Evolutionary conservation across 169 alveolate species (phyloP).

Genomic region (Eimeria necatrix): DNA sequence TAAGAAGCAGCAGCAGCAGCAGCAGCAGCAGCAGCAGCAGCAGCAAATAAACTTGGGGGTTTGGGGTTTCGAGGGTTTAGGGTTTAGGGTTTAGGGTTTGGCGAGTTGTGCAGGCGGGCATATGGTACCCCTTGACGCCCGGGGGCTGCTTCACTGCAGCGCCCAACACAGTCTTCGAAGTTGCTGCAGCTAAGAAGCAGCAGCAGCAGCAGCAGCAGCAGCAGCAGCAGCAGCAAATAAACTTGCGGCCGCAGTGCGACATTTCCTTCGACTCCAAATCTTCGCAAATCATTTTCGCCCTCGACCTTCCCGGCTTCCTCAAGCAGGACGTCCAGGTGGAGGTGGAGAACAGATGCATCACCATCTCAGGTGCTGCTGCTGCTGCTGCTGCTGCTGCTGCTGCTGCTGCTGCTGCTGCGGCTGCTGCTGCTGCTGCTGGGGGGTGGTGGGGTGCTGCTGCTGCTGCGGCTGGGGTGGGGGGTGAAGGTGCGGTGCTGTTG

Average conservation of each 20-base stretch:
- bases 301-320: slow-evolving; percentile 77
- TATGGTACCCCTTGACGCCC: slow-evolving; percentile 73
- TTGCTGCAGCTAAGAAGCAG: slow-evolving; percentile 64
- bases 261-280: slow-evolving; percentile 63
- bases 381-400: background rate
- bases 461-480: slow-evolving; percentile 23
- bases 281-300: slow-evolving; percentile 39
- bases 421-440: background rate
- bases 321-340: slow-evolving; percentile 68
- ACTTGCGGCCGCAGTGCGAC: slow-evolving; percentile 71
- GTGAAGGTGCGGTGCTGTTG: too few species aligned
- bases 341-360: slow-evolving; percentile 65
- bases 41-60: too few species aligned
- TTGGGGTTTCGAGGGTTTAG: too few species aligned
- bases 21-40: too few species aligned
- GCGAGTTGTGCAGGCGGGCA: slow-evolving; percentile 63
- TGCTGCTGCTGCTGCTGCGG: background rate
- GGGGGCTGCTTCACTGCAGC: slow-evolving; percentile 73
- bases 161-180: slow-evolving; percentile 64
- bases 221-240: too few species aligned
- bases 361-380: slow-evolving; percentile 52
- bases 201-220: too few species aligned
- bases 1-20: too few species aligned
- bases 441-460: too few species aligned
- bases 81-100: background rate